Conservation (phyloP, 2,329 filamentous ascomycete genomes). For the Xylaria sp. region DNA sequence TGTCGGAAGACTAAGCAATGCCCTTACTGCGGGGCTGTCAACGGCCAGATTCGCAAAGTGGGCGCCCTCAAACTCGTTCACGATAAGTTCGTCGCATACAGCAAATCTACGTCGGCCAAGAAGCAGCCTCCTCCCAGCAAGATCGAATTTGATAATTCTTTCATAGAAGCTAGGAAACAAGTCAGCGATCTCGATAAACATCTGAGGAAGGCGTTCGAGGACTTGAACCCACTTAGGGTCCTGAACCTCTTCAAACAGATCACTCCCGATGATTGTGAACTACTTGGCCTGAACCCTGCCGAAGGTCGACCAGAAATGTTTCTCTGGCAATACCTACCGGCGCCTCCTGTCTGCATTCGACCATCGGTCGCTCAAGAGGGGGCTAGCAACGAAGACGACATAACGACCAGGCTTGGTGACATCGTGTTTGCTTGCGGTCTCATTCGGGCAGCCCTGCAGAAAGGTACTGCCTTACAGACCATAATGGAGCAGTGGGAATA, state of each 20-base stretch:
- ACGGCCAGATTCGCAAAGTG: slow-evolving; percentile 92
- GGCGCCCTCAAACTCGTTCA: slow-evolving; percentile 94
- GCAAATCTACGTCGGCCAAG: slow-evolving; percentile 85
- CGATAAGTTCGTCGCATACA: slow-evolving; percentile 90
- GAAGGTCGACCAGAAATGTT: slow-evolving; percentile 96
- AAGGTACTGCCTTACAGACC: slow-evolving; percentile 85
- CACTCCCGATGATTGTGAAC: slow-evolving; percentile 84
- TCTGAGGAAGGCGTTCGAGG: slow-evolving; percentile 90
- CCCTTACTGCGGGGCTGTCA: slow-evolving; percentile 81
- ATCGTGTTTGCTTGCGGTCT: slow-evolving; percentile 93
- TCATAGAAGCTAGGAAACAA: slow-evolving; percentile 79
- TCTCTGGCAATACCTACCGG: slow-evolving; percentile 95
- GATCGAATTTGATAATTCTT: slow-evolving; percentile 85
- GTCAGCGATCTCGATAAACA: slow-evolving; percentile 91
- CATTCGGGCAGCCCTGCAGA: slow-evolving; percentile 83
- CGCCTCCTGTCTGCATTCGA: slow-evolving; percentile 91
- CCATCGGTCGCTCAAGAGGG: slow-evolving; percentile 94
- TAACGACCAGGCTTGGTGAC: slow-evolving; percentile 96
- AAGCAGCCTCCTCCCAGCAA: slow-evolving; percentile 87
- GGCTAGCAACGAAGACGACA: slow-evolving; percentile 93
- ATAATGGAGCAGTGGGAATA: slow-evolving; percentile 99
- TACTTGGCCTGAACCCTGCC: slow-evolving; percentile 86
- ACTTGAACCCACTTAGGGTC: slow-evolving; percentile 88
- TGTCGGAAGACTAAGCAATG: slow-evolving; percentile 89
- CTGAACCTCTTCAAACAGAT: slow-evolving; percentile 93